Percentiles rank a stretch among this genome's conserved stretches.
Conservation (phyloP, 371 early-diverging fungal species). For the Gilbertella persicaria region DNA sequence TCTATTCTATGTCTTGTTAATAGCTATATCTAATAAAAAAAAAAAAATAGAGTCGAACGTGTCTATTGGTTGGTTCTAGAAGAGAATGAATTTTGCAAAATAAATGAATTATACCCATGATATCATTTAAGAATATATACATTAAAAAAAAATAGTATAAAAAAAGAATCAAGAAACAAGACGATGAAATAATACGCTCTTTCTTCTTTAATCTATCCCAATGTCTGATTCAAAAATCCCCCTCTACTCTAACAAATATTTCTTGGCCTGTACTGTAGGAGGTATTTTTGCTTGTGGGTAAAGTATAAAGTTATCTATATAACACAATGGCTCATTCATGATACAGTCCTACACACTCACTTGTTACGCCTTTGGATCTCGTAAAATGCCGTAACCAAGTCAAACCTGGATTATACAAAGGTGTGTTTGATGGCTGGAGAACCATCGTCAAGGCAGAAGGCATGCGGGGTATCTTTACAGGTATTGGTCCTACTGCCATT, state of each 20-base stretch:
- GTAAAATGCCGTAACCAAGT: conserved; percentile 76
- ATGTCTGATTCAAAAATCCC: conserved; percentile 9
- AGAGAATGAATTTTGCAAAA: too few relatives aligned
- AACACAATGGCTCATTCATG: background rate
- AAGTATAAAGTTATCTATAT: background rate
- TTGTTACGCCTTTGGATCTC: conserved; percentile 73
- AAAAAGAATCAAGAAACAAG: too few relatives aligned
- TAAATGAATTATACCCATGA: too few relatives aligned
- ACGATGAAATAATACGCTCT: too few relatives aligned
- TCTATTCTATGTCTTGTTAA: too few relatives aligned
- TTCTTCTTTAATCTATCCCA: too few relatives aligned
- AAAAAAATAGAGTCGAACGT: too few relatives aligned
- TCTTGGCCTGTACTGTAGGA: conserved; percentile 57
- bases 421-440: conserved; percentile 69
- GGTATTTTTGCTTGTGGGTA: conserved; percentile 65
- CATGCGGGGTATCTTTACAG: conserved; percentile 72
- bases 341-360: conserved; percentile 65
- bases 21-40: too few relatives aligned
- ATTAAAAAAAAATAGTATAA: too few relatives aligned
- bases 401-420: conserved; percentile 68
- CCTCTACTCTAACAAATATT: conserved; percentile 50
- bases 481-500: conserved; percentile 77
- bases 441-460: conserved; percentile 72
- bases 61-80: too few relatives aligned
- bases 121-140: too few relatives aligned